phyloP scores from a whole-genome alignment of 257 asterid genomes.

The Ehretia macrophylla region DNA sequence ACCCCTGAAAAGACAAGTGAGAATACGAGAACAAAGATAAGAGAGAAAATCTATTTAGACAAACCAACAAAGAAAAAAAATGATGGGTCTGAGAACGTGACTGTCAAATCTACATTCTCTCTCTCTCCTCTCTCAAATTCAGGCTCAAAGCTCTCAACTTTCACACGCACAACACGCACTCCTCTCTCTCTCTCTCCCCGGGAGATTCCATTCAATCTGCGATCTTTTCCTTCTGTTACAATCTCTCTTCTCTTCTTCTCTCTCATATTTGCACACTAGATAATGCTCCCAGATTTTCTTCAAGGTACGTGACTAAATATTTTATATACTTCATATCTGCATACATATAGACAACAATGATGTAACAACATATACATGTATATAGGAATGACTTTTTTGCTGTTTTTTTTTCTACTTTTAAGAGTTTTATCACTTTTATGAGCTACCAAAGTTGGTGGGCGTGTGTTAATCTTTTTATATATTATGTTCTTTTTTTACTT shows the following conservation, averaged over 20 bases:
- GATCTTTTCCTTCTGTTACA: conserved; percentile 38
- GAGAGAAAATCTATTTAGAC: conserved; percentile 5
- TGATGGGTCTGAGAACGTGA: conserved; percentile 34
- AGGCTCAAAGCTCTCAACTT: conserved; percentile 19
- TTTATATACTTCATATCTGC: too few relatives aligned
- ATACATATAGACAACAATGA: neutral
- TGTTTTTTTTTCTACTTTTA: neutral
- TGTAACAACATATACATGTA: too few relatives aligned
- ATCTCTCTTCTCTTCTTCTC: too few relatives aligned
- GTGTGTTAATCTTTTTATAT: neutral
- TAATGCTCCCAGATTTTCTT: conserved; percentile 32
- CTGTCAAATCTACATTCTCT: conserved; percentile 60
- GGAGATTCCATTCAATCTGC: conserved; percentile 57
- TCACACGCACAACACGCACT: neutral
- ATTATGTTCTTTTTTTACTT: neutral
- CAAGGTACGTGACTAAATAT: conserved; percentile 20
- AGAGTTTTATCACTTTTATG: neutral
- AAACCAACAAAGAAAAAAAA: conserved; percentile 1
- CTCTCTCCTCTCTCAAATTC: conserved; percentile 24
- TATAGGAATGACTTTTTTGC: too few relatives aligned
- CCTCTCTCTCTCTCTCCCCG: conserved; percentile 6
- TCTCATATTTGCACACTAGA: conserved; percentile 13
- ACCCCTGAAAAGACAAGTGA: neutral
- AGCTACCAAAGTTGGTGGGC: neutral
- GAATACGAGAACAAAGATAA: neutral